These are phyloP conservation scores for Botrytis deweyae DNA, from an alignment of 2,329 filamentous ascomycete genomes.

Conservation along the genomic window DNA sequence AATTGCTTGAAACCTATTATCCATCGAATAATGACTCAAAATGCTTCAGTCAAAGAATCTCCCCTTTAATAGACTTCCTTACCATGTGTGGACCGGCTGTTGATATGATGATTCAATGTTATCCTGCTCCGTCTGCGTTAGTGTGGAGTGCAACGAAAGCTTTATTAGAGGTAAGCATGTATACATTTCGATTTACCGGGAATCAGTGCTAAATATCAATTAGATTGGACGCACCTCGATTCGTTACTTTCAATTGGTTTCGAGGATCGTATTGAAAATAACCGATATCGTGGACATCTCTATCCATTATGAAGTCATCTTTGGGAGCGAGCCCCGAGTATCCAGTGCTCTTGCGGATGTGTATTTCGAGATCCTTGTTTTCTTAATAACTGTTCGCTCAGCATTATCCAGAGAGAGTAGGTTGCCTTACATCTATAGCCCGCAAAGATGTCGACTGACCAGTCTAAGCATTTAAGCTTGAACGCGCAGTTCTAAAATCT, in stretches of 20 bases:
- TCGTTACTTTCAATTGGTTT: slow-evolving; percentile 11
- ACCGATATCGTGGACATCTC: slow-evolving; percentile 12
- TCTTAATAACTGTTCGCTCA: background rate
- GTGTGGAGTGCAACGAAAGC: slow-evolving; percentile 13
- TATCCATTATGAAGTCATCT: slow-evolving; percentile 13
- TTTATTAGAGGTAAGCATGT: slow-evolving; percentile 11
- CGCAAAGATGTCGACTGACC: background rate
- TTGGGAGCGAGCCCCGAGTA: slow-evolving; percentile 3
- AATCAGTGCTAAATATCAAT: background rate
- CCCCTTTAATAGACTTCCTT: slow-evolving; percentile 19
- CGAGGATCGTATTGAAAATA: slow-evolving; percentile 4
- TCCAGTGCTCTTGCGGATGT: slow-evolving; percentile 15
- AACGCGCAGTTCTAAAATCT: slow-evolving; percentile 11
- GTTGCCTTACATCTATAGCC: background rate
- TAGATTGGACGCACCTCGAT: slow-evolving; percentile 19
- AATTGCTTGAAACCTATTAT: slow-evolving; percentile 15
- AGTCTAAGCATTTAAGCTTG: slow-evolving; percentile 17
- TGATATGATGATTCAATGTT: slow-evolving; percentile 11
- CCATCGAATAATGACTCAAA: slow-evolving; percentile 5
- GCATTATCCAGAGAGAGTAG: slow-evolving; percentile 15
- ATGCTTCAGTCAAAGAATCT: background rate
- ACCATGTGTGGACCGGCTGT: slow-evolving; percentile 16
- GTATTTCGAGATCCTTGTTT: slow-evolving; percentile 16
- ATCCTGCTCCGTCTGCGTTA: slow-evolving; percentile 17
- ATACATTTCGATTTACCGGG: background rate